Evolutionary conservation across 225 moss, liverwort and hornwort species (phyloP).

Genomic region (Sphagnum contortum): DNA sequence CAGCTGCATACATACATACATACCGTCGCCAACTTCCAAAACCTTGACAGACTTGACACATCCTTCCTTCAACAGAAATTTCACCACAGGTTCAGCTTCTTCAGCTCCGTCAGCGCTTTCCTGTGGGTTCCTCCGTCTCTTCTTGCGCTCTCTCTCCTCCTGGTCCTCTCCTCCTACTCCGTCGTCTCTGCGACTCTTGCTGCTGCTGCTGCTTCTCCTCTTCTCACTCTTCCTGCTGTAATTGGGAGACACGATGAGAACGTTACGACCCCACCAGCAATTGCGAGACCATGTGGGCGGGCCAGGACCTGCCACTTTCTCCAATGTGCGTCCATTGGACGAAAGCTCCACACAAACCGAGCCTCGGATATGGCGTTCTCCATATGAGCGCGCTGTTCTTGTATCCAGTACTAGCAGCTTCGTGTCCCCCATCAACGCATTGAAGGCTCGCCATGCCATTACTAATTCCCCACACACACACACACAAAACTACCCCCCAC

Average conservation of each 20-base stretch:
- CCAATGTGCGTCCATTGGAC: conserved; percentile 22
- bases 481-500: too few relatives aligned
- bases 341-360: conserved; percentile 30
- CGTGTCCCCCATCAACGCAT: conserved; percentile 31
- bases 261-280: conserved; percentile 50
- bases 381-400: conserved; percentile 19
- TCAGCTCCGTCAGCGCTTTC: conserved; percentile 12
- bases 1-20: not conserved
- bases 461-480: not conserved
- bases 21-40: conserved; percentile 31
- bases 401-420: conserved; percentile 34
- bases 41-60: conserved; percentile 31
- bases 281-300: conserved; percentile 34
- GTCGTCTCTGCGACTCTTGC: conserved; percentile 11
- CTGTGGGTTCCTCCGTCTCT: conserved; percentile 4
- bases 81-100: conserved; percentile 14
- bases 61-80: conserved; percentile 22
- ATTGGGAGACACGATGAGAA: conserved; percentile 26
- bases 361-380: conserved; percentile 41
- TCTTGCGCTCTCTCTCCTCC: conserved; percentile 19
- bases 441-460: conserved; percentile 49
- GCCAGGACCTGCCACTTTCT: conserved; percentile 34
- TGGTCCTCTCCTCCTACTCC: conserved; percentile 1
- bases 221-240: conserved; percentile 10
- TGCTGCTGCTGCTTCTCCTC: conserved; percentile 6